These are phyloP conservation scores for Hevea brasiliensis DNA, from an alignment of 345 rosid genomes.

Conservation along the genomic window DNA sequence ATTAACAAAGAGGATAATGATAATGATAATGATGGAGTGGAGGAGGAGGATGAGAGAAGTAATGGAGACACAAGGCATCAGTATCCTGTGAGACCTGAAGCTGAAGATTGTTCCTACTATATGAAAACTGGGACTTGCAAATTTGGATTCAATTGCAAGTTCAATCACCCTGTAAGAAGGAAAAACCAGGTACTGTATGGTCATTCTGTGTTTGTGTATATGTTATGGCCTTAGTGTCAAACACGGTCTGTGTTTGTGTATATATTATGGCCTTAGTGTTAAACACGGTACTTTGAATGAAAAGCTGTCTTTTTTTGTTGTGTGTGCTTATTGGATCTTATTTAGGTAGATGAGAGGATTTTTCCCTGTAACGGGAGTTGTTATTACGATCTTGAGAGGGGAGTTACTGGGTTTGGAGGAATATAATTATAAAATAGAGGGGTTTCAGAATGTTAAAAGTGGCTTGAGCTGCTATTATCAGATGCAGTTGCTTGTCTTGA, in stretches of 20 bases:
- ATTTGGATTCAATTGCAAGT: conserved; percentile 82
- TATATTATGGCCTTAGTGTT: background rate
- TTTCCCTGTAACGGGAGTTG: background rate
- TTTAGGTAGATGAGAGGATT: background rate
- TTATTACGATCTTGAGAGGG: background rate
- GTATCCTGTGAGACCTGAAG: conserved; percentile 75
- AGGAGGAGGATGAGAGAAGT: conserved; percentile 1
- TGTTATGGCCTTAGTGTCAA: background rate
- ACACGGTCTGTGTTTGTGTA: background rate
- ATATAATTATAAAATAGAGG: background rate
- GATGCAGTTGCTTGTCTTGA: background rate
- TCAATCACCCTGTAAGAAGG: conserved; percentile 70
- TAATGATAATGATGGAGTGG: conserved; percentile 8
- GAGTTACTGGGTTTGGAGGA: conserved; percentile 1
- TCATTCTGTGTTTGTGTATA: background rate
- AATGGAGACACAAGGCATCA: conserved; percentile 11
- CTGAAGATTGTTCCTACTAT: conserved; percentile 78
- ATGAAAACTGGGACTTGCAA: conserved; percentile 84
- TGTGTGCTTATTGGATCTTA: background rate
- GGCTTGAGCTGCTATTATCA: background rate
- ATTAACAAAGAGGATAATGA: background rate
- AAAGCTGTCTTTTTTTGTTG: background rate
- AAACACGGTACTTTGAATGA: background rate
- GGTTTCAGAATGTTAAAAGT: background rate
- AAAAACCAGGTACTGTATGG: conserved; percentile 49